Conservation (phyloP, 352 stramenopile species). For the Phytophthora sojae region DNA sequence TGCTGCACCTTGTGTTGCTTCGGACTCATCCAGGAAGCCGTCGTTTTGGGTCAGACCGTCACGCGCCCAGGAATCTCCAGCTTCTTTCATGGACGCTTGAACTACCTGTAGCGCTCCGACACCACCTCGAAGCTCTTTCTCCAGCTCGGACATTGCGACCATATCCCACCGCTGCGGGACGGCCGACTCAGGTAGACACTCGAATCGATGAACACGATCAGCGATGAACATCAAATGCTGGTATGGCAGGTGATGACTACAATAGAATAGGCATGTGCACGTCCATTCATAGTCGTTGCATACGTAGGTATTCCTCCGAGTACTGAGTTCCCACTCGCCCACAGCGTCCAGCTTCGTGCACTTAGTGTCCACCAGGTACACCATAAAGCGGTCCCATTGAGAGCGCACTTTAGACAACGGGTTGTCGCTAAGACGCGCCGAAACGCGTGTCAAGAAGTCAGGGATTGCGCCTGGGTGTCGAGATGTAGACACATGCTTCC, state of each 20-base stretch:
- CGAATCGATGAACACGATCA: background rate
- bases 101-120: background rate
- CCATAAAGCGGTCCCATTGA: constrained; percentile 2
- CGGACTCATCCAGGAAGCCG: background rate
- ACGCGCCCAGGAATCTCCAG: background rate
- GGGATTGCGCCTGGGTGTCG: background rate
- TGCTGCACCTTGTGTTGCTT: background rate
- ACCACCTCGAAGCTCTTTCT: background rate
- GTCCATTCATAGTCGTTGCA: constrained; percentile 3
- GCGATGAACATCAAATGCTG: background rate
- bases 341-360: background rate
- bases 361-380: background rate
- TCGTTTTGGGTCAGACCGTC: background rate
- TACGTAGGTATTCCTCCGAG: background rate
- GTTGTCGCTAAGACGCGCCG: background rate
- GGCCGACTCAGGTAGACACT: background rate
- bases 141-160: background rate
- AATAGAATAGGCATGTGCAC: too few species aligned
- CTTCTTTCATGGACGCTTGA: background rate
- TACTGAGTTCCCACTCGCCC: background rate
- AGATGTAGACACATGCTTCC: constrained; percentile 4
- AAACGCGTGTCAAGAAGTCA: constrained; percentile 2
- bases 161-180: background rate
- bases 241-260: background rate
- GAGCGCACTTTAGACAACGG: background rate